Conservation (phyloP, 805 yeast genomes). For the Candida taoyuanica region DNA sequence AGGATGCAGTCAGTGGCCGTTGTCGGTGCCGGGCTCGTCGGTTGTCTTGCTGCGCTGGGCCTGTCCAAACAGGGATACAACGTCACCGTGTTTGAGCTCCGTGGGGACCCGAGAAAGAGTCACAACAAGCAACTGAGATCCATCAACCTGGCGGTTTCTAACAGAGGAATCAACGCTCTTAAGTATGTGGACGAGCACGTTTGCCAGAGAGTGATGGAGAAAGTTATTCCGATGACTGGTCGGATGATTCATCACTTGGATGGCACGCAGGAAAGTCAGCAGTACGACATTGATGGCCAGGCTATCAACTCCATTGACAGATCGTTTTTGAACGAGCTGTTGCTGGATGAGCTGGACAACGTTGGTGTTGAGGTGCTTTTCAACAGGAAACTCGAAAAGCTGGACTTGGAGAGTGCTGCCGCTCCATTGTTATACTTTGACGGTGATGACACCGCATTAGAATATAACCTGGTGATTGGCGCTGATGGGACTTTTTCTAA, state of each 20-base stretch:
- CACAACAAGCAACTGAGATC: slow-evolving; percentile 48
- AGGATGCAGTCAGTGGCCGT: slow-evolving; percentile 41
- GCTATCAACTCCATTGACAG: slow-evolving; percentile 84
- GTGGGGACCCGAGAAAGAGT: slow-evolving; percentile 57
- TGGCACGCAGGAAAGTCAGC: slow-evolving; percentile 63
- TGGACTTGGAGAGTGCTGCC: slow-evolving; percentile 34
- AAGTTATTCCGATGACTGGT: slow-evolving; percentile 81
- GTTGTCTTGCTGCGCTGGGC: slow-evolving; percentile 80
- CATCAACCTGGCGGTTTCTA: slow-evolving; percentile 84
- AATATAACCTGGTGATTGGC: slow-evolving; percentile 65
- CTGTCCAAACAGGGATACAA: slow-evolving; percentile 64
- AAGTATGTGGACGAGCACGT: slow-evolving; percentile 54
- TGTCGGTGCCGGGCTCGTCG: slow-evolving; percentile 90
- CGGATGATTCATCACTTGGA: slow-evolving; percentile 77
- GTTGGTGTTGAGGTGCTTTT: slow-evolving; percentile 45
- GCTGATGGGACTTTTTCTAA: slow-evolving; percentile 84
- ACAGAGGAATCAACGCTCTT: slow-evolving; percentile 74
- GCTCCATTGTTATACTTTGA: slow-evolving; percentile 25
- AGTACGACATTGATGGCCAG: slow-evolving; percentile 70
- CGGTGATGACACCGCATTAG: slow-evolving; percentile 13
- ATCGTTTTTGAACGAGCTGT: slow-evolving; percentile 54
- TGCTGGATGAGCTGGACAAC: slow-evolving; percentile 63
- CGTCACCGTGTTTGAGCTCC: slow-evolving; percentile 68
- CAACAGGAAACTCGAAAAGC: slow-evolving; percentile 47
- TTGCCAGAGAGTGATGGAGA: slow-evolving; percentile 49